Evolutionary conservation across 139 green algal genomes (phyloP), one percentile per base, ranked within the genome.

Genomic region (Chlamydomonas sp.): DNA sequence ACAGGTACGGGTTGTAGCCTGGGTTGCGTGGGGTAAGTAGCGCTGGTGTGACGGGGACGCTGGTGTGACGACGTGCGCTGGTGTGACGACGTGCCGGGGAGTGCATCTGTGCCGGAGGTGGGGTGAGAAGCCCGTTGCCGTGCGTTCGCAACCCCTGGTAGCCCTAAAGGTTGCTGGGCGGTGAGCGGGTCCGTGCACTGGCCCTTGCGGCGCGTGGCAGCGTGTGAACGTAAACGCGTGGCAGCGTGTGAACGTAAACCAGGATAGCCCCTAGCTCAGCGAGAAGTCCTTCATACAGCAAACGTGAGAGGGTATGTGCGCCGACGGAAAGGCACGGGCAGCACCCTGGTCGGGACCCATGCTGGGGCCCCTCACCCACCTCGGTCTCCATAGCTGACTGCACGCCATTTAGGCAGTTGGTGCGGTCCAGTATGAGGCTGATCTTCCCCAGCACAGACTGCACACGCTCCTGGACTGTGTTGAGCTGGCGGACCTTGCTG

Each of bases 381-480:
- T 91, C 88, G 8, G 86, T 72, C 20, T 92, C 91, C 89, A 94
- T 92, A 12, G 89, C 91, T 15, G 89, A 86, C 85, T 94, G 83
- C 15, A 96, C 95, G 69, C 96, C 96, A 67, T 97, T 94, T 20
- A 98, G 94, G 83, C 94, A 96, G 49, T 91, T 92, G 31, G 92
- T 92, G 61, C 97, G 91, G 86, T 98, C 97, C 61, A 98, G 81
- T 31, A 98, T 95, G 58, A 94, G 88, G 63, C 93, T 90, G 64
- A 95, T 92, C 63, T 93, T 90, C 6, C 72, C 80, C 58, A 95
- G 87, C 14, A 91, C 87, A 4, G 74, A 88, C 14, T 60, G 80
- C 60, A 99, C 95, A 18, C 93, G 91, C 0, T 90, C 94, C 88
- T 98, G 95, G 16, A 94, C 94, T 5, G 89, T 79, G 91, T 99